Evolutionary conservation across 129 eudicot species (phyloP).

Genomic region (Lactuca saligna): DNA sequence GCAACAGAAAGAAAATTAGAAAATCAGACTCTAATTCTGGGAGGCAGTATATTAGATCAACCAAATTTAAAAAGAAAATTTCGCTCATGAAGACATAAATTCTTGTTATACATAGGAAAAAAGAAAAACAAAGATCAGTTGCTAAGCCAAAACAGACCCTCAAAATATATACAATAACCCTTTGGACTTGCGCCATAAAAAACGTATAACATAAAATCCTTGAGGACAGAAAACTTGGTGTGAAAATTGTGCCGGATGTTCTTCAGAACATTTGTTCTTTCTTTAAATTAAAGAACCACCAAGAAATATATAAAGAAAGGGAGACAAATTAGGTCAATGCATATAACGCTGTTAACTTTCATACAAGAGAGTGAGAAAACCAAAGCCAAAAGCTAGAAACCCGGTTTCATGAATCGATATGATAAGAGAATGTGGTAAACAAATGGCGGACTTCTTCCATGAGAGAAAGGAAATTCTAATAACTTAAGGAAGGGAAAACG

Average conservation of each 20-base stretch:
- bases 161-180: too few species aligned
- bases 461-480: background rate
- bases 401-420: background rate
- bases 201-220: background rate
- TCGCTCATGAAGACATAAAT: too few species aligned
- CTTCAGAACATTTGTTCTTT: background rate
- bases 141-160: background rate
- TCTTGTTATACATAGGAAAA: too few species aligned
- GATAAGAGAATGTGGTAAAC: background rate
- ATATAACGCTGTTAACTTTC: background rate
- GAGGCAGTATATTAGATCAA: background rate
- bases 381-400: conserved; percentile 1
- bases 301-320: background rate
- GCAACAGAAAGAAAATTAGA: too few species aligned
- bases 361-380: background rate
- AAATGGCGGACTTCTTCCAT: background rate
- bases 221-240: conserved; percentile 7
- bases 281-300: conserved; percentile 6
- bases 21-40: background rate
- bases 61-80: background rate
- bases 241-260: background rate
- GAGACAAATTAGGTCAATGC: conserved; percentile 2
- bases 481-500: background rate
- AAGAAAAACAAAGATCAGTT: background rate
- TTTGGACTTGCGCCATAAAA: background rate